Evolutionary conservation across 345 rosid genomes (phyloP).

Genomic region (Turritis glabra): DNA sequence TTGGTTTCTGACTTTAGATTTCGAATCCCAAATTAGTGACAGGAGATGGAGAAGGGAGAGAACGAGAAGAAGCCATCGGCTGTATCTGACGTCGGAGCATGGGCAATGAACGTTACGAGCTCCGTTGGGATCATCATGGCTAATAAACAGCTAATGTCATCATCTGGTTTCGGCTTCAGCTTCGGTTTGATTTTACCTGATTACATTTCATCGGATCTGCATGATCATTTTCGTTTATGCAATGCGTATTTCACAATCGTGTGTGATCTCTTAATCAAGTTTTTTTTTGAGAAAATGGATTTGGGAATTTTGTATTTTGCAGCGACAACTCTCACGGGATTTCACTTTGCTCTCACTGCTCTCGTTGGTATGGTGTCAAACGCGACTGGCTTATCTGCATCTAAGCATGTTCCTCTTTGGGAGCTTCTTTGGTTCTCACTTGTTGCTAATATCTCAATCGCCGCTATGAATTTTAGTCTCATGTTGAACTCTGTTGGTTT

Average conservation of each 20-base stretch:
- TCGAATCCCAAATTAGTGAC: not conserved
- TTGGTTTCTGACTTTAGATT: not conserved
- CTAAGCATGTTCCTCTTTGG: slow-evolving; percentile 89
- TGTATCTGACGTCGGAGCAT: slow-evolving; percentile 84
- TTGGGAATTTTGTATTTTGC: slow-evolving; percentile 9
- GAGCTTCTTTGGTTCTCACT: slow-evolving; percentile 96
- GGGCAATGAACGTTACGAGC: slow-evolving; percentile 94
- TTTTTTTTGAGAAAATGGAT: not conserved
- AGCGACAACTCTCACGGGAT: slow-evolving; percentile 94
- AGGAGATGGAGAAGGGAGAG: slow-evolving; percentile 35
- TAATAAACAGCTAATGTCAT: slow-evolving; percentile 94
- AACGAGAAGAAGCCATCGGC: slow-evolving; percentile 47
- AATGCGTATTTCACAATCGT: not conserved
- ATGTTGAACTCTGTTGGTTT: slow-evolving; percentile 98
- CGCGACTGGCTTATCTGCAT: slow-evolving; percentile 76
- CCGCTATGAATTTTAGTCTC: slow-evolving; percentile 93
- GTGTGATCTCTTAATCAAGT: not conserved
- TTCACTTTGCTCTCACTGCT: slow-evolving; percentile 89
- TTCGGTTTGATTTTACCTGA: slow-evolving; percentile 56
- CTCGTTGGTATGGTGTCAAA: slow-evolving; percentile 83
- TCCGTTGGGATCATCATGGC: slow-evolving; percentile 97
- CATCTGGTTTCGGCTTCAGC: slow-evolving; percentile 71
- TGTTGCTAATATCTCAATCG: slow-evolving; percentile 81
- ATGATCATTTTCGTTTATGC: not conserved
- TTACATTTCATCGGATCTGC: slow-evolving; percentile 10